Conservation (phyloP, 768 basidiomycete genomes). For the Pisolithus sp. region DNA sequence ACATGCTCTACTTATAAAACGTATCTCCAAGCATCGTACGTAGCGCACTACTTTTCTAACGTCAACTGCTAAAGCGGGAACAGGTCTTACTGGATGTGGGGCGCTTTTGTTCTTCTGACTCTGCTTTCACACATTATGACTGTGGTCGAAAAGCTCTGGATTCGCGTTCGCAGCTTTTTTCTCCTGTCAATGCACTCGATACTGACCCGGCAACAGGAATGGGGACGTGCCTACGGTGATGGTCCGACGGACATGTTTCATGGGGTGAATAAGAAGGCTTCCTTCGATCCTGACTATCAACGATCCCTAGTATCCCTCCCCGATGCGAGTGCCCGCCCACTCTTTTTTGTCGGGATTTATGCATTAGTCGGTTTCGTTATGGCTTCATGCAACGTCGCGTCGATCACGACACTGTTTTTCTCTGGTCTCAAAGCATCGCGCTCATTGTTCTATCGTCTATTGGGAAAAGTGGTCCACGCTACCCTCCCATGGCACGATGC, state of each 20-base stretch:
- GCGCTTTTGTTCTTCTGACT: constrained; percentile 16
- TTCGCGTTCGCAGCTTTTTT: constrained; percentile 14
- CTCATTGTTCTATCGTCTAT: constrained; percentile 41
- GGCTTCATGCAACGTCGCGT: constrained; percentile 41
- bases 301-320: constrained; percentile 31
- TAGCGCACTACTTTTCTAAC: neutral
- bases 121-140: constrained; percentile 18
- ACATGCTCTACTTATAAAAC: constrained; percentile 68
- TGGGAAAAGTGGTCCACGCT: constrained; percentile 67
- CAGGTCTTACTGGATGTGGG: constrained; percentile 30
- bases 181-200: neutral
- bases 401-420: constrained; percentile 50
- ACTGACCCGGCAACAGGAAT: constrained; percentile 14
- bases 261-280: no score
- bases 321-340: constrained; percentile 49
- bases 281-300: constrained; percentile 1
- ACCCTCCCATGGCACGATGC: constrained; percentile 84
- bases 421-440: constrained; percentile 37
- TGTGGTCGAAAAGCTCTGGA: constrained; percentile 26
- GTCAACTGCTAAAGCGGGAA: neutral
- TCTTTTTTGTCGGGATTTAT: constrained; percentile 69
- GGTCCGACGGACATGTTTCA: neutral
- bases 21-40: constrained; percentile 66
- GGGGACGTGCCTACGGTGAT: constrained; percentile 21
- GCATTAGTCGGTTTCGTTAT: constrained; percentile 50